Conservation (phyloP, 495 filamentous ascomycete species). For the Articulospora tetracladia region DNA sequence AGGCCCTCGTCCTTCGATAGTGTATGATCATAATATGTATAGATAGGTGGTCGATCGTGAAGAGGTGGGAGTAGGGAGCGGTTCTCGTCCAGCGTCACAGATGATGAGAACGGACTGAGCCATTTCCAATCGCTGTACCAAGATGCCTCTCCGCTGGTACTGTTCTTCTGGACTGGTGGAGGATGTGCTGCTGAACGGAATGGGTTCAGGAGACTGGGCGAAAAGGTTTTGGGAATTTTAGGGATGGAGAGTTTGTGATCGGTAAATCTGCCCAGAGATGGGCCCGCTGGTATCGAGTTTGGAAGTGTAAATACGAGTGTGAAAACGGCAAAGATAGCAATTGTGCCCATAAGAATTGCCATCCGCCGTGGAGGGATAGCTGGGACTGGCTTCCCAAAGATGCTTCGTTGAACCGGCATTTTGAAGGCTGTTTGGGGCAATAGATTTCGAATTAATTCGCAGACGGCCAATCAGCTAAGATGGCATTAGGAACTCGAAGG, state of each 20-base stretch:
- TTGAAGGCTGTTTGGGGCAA: not conserved
- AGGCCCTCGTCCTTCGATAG: constrained; percentile 55
- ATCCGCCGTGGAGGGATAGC: constrained; percentile 39
- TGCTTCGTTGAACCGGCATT: constrained; percentile 48
- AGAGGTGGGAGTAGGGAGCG: constrained; percentile 83
- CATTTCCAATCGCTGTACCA: constrained; percentile 91
- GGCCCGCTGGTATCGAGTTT: constrained; percentile 22
- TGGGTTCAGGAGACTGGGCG: constrained; percentile 42
- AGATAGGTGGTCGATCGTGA: constrained; percentile 69
- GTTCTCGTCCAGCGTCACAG: constrained; percentile 80
- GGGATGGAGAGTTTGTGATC: constrained; percentile 32
- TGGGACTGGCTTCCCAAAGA: constrained; percentile 41
- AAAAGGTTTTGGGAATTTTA: constrained; percentile 23
- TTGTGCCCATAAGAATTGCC: constrained; percentile 38
- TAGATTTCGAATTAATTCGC: not conserved
- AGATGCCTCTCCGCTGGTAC: constrained; percentile 68
- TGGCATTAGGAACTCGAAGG: constrained; percentile 3
- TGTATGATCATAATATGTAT: constrained; percentile 83
- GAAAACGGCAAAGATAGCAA: constrained; percentile 44
- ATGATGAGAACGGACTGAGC: constrained; percentile 84
- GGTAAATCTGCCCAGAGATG: constrained; percentile 39
- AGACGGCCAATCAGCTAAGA: constrained; percentile 1
- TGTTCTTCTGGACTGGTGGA: constrained; percentile 70
- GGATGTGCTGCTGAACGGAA: constrained; percentile 72
- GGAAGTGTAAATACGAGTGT: constrained; percentile 33